Evolutionary conservation across 192 early-diverging fungal species (phyloP).

Genomic region (Phycomyces blakesleeanus): DNA sequence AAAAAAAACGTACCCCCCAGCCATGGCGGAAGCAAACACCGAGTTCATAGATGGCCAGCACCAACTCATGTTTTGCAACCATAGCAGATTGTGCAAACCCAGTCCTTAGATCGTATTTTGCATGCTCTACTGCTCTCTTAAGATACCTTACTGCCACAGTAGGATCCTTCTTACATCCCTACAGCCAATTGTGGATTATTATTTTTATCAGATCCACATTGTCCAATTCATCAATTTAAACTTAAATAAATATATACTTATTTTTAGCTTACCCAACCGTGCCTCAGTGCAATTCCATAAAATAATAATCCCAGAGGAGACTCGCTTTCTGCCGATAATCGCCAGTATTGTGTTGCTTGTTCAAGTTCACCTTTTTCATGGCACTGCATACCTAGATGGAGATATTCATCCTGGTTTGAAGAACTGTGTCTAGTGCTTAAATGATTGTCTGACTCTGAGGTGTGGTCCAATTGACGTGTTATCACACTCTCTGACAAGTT

Average conservation of each 20-base stretch:
- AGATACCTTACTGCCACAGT: constrained; percentile 64
- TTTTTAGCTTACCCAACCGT: constrained; percentile 63
- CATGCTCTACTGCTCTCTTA: constrained; percentile 65
- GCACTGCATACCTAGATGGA: constrained; percentile 61
- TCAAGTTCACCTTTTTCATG: constrained; percentile 69
- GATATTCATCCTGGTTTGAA: constrained; percentile 45
- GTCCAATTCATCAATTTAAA: neutral
- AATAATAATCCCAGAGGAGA: constrained; percentile 68
- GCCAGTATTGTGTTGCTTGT: constrained; percentile 68
- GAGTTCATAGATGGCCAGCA: constrained; percentile 76
- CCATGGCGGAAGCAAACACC: constrained; percentile 78
- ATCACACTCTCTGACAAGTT: neutral
- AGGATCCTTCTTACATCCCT: constrained; percentile 65
- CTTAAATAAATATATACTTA: too few species aligned
- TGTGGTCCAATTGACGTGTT: neutral
- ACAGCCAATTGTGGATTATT: neutral
- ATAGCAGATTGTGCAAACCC: constrained; percentile 47
- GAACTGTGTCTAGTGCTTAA: neutral
- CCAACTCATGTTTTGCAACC: constrained; percentile 58
- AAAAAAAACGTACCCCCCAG: constrained; percentile 69
- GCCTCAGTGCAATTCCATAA: constrained; percentile 70
- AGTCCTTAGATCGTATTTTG: constrained; percentile 55
- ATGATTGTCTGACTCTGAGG: neutral
- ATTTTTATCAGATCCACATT: neutral
- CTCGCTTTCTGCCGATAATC: constrained; percentile 59